phyloP scores from a whole-genome alignment of 352 stramenopile genomes.

The Globisporangium heterothallicum region DNA sequence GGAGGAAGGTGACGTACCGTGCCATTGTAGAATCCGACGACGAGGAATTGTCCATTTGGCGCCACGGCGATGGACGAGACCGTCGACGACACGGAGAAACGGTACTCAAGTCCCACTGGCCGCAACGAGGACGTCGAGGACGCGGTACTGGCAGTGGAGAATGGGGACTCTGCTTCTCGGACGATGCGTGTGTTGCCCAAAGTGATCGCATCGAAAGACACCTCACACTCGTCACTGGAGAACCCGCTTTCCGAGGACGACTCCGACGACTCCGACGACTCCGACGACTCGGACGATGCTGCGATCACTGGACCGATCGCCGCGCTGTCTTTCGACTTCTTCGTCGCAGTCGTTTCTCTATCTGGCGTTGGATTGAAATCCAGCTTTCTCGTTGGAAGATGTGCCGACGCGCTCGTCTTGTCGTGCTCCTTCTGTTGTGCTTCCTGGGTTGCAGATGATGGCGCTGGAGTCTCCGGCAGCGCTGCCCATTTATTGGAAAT shows the following conservation, averaged over 20 bases:
- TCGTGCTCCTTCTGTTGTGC: neutral
- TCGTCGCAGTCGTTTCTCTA: conserved; percentile 14
- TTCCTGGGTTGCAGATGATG: neutral
- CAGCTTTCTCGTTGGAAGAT: conserved; percentile 34
- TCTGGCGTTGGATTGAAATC: conserved; percentile 38
- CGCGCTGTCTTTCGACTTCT: conserved; percentile 10
- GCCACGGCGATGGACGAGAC: conserved; percentile 79
- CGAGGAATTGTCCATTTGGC: conserved; percentile 62
- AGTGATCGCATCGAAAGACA: conserved; percentile 56
- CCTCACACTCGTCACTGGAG: conserved; percentile 57
- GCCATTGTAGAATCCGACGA: conserved; percentile 79
- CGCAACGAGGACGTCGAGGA: conserved; percentile 19
- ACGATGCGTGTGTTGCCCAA: conserved; percentile 58
- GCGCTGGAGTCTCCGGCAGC: neutral
- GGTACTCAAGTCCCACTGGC: conserved; percentile 49
- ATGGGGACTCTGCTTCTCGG: conserved; percentile 33
- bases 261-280: conserved; percentile 22
- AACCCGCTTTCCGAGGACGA: conserved; percentile 17
- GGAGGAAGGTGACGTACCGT: conserved; percentile 22
- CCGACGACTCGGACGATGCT: conserved; percentile 18
- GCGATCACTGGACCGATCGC: conserved; percentile 4
- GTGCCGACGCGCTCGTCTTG: conserved; percentile 1
- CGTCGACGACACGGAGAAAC: conserved; percentile 54
- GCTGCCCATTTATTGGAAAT: conserved; percentile 28
- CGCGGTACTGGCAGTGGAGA: conserved; percentile 34